Conservation (phyloP, 805 yeast species). For the Kodamaea jinghongensis region DNA sequence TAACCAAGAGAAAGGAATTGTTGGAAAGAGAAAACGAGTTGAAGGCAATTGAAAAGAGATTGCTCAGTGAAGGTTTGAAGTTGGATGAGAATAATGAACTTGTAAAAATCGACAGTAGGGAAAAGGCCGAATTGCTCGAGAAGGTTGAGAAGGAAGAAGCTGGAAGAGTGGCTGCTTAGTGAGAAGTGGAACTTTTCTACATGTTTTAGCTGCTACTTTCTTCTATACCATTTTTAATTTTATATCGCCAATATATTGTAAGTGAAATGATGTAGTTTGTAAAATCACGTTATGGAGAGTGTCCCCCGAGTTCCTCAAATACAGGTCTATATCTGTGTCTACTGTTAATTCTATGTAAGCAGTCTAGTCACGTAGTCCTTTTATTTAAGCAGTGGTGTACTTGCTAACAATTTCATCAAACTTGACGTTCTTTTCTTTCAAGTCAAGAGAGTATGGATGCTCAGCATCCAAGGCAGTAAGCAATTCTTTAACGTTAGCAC, state of each 20-base stretch:
- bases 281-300: no score
- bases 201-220: no score
- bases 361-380: no score
- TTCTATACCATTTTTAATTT: no score
- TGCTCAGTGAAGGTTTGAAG: slow-evolving; percentile 55
- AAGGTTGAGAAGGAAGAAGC: no score
- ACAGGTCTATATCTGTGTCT: no score
- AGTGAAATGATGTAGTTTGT: no score
- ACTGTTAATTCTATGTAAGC: no score
- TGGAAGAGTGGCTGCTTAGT: no score
- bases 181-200: no score
- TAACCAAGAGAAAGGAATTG: slow-evolving; percentile 77
- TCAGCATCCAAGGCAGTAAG: slow-evolving; percentile 52
- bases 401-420: slow-evolving; percentile 71
- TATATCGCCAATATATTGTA: background rate
- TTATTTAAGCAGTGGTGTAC: slow-evolving; percentile 29
- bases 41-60: slow-evolving; percentile 72
- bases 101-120: slow-evolving; percentile 23
- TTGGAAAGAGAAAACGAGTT: slow-evolving; percentile 82
- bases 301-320: no score
- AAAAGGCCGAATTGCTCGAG: no score
- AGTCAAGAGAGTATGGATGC: slow-evolving; percentile 58
- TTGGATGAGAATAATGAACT: slow-evolving; percentile 37
- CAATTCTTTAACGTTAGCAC: slow-evolving; percentile 46
- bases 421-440: slow-evolving; percentile 55